Base-by-base conservation (phyloP, 2,329 filamentous ascomycete species). In the Trichophyton benhamiae region DNA sequence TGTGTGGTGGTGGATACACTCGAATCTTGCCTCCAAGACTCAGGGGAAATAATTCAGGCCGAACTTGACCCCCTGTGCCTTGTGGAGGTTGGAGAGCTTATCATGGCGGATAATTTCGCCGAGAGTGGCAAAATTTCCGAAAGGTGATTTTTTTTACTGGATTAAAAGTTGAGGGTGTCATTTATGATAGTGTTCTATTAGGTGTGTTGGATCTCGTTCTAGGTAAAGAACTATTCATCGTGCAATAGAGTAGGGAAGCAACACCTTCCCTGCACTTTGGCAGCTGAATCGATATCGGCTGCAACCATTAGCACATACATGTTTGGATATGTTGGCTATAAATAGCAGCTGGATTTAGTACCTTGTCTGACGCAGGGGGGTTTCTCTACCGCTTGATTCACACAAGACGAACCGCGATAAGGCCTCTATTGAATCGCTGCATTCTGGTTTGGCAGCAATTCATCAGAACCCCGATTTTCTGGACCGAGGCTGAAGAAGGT, bases 21-120 rank as follows among this genome's bases (percentile, higher is more conserved):
- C 0, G 86, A 89, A 30, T 88, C 88, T 0, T 91, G 87, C 53
- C 72, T 96, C 49, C 85, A 86, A 67, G 89, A 96, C 70, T 88
- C 91, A 0, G 92, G 92, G 0, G 92, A 97, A 76, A 79, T 97
- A 57, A 87, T 95, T 8, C 83, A 89, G 66, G 89, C 89, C 0
- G 85, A 84, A 0, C 77, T 96, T 30, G 79, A 79, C 22, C 85
- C 85, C 88, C 0, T 81, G 84, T 53, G 95, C 67, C 81, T 96
- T 2, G 88, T 96, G 0, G 92, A 96, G 72, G 77, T 96, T 0
- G 92, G 91, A 2, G 91, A 96, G 70, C 77, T 96, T 57, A 74
- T 86, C 63, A 86, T 86, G 82, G 73, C 86, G 67, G 73, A 79
- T 55, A 80, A 82, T 60, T 78, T 78, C 1, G 69, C 67, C 44